Evolutionary conservation across 345 rosid genomes (phyloP), one percentile per base, ranked within the genome.

Genomic region (Eutrema yunnanense): DNA sequence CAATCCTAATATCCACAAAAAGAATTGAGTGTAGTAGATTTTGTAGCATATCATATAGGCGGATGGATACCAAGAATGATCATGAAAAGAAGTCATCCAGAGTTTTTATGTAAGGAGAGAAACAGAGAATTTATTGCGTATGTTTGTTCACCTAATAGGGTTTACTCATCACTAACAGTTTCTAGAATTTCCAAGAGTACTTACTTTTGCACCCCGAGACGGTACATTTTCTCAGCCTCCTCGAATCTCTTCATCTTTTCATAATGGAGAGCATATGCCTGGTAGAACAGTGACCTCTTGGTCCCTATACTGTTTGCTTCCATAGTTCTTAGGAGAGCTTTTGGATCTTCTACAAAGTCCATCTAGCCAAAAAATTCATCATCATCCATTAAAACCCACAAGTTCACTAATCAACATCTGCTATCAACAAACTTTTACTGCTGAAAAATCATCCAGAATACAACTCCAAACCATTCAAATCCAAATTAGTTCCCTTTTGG

Each of bases 301-400:
- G 67, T 79, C 58, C 98, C 98, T 52, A 94, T 86, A n/a, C 69
- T 54, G 55, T 88, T 89, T 76, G 72, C 65, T 81, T 91, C 96
- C 98, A 94, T 94, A 14, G 79, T 80, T 62, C 81, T 86, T 76
- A 94, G 70, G 48, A 94, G 73, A 29, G 79, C 59, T 72, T 66
- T 88, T 32, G 99, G 99, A 51, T 95, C 96, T 51, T 85, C 96
- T 65, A 92, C 89, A 74, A 82, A 89, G 79, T 95, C 97, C 99
- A 95, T 92, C 99, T 95, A 74, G 37, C 55, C 72, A 76, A 48
- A 41, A 8, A 64, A 41, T 1, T 30, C 36, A 69, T 29, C 65
- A 62, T 19, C 61, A 37, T 13, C 53, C 30, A 76, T 44, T 10
- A 75, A 54, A 12, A 60, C 64, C 56, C 62, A 68, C 62, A 60